Conservation (phyloP, 257 asterid species). For the Nicotiana sylvestris region DNA sequence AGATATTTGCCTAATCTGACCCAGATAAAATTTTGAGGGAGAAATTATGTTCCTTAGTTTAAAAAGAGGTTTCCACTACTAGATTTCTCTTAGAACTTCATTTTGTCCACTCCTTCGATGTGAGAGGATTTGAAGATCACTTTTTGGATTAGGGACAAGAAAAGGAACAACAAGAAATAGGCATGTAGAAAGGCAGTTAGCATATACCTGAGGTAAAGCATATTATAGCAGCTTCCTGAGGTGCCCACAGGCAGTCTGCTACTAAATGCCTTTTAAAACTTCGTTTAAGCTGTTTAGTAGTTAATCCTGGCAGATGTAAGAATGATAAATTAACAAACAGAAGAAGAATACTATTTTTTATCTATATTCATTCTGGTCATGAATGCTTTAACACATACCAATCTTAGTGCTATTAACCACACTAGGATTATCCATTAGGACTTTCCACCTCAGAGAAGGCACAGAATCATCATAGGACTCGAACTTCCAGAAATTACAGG, state of each 20-base stretch:
- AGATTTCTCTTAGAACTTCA: not conserved
- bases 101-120: not conserved
- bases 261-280: slow-evolving; percentile 15
- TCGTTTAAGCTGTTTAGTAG: slow-evolving; percentile 40
- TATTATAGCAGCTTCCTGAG: slow-evolving; percentile 61
- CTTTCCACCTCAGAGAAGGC: slow-evolving; percentile 63
- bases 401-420: slow-evolving; percentile 17
- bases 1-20: not conserved
- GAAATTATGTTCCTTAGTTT: not conserved
- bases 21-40: not conserved
- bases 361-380: not conserved
- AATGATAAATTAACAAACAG: not conserved
- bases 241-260: slow-evolving; percentile 64
- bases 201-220: slow-evolving; percentile 72
- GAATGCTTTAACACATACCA: slow-evolving; percentile 25
- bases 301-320: slow-evolving; percentile 38
- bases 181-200: not conserved
- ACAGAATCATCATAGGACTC: slow-evolving; percentile 39
- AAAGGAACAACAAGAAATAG: not conserved
- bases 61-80: not conserved
- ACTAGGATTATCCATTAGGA: slow-evolving; percentile 36
- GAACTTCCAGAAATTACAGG: slow-evolving; percentile 63
- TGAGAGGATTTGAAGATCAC: not conserved
- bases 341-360: not conserved
- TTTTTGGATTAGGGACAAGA: not conserved